Evolutionary conservation across 164 flowering plant genomes (phyloP), one percentile per base, ranked within the genome.

Genomic region (Aristolochia contorta): DNA sequence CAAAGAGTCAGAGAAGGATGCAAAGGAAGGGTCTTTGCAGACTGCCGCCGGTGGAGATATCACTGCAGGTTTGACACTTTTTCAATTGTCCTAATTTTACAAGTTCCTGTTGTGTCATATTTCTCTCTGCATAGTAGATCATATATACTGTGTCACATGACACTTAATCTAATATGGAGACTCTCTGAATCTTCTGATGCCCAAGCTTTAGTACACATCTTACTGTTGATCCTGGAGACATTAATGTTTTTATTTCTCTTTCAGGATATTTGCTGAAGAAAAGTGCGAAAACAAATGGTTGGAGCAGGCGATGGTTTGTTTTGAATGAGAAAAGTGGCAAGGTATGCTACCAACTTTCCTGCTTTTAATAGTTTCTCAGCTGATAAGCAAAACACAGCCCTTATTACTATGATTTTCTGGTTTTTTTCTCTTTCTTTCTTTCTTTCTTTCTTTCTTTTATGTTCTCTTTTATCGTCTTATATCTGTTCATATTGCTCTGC

Each of bases 221-320:
- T 16, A 22, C 16, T 30, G 43, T 56, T 56, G 32, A 56, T 20
- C 58, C 6, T 23, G 30, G 1, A 14, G 16, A 53, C 23, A 10
- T 37, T 4, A 37, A 37, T 10, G 43, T 49, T 49, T 49, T 56
- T 16, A 19, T 37, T 10, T n/a, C 3, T 15, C 19, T 51, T 60
- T 46, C 81, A 94, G 99, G 99, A 12, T 89, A 78, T 67, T 68
- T 94, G 37, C 66, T 89, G 72, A 91, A 91, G 78, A 94, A 83
- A 80, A 94, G 99, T 77, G 82, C 78, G 51, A 94, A 94, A 79
- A 85, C 81, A 22, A 84, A 79, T 76, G 91, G 96, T 6, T 94
- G 99, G 99, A 87, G 91, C 63, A 80, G 80, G 66, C 74, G 96
- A 54, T 94, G 99, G 99, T 94, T 94, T 83, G 99, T 94, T 60